Conservation (phyloP, 177 flowering plant genomes). For the Vitis hybrid region DNA sequence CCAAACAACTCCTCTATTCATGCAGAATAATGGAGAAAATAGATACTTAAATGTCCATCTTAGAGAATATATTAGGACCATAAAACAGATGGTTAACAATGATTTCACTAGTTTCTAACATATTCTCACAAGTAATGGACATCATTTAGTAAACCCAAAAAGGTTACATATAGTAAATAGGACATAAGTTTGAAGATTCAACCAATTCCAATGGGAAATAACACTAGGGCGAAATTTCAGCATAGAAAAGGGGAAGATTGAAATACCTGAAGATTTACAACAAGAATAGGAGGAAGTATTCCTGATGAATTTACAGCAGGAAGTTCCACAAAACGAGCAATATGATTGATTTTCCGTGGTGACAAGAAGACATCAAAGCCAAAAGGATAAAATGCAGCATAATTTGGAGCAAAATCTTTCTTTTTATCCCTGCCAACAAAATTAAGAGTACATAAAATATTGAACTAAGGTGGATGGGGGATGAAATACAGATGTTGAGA, state of each 20-base stretch:
- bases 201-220: not conserved
- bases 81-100: too few species aligned
- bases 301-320: conserved; percentile 40
- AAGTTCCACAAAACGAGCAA: conserved; percentile 68
- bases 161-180: too few species aligned
- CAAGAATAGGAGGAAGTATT: conserved; percentile 54
- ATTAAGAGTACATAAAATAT: not conserved
- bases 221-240: not conserved
- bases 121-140: not conserved
- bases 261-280: conserved; percentile 68
- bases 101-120: not conserved
- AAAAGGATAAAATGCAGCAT: conserved; percentile 63
- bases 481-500: not conserved
- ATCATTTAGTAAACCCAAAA: not conserved
- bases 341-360: conserved; percentile 53
- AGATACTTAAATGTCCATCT: too few species aligned
- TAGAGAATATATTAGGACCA: too few species aligned
- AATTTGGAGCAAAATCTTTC: conserved; percentile 60
- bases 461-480: not conserved
- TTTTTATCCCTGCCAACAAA: conserved; percentile 54
- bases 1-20: not conserved
- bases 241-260: not conserved
- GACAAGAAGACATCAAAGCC: conserved; percentile 66
- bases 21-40: too few species aligned
- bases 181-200: not conserved